Conservation (phyloP, 345 rosid genomes). For the Bruguiera gymnorhiza region DNA sequence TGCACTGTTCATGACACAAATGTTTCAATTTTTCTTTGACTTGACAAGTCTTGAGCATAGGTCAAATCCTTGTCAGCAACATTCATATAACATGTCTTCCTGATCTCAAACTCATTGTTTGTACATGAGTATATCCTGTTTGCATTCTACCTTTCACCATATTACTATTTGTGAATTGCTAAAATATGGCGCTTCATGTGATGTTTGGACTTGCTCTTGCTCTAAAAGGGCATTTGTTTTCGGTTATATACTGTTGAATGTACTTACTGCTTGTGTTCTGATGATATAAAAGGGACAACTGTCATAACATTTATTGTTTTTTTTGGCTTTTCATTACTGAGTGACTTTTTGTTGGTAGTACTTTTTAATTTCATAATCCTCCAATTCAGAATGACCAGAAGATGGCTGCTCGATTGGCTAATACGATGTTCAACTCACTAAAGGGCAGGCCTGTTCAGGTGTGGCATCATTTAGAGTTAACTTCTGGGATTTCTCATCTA, state of each 20-base stretch:
- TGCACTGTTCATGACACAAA: neutral
- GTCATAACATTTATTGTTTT: neutral
- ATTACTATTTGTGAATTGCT: neutral
- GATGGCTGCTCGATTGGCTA: conserved; percentile 70
- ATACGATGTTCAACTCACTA: conserved; percentile 71
- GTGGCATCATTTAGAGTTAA: conserved; percentile 23
- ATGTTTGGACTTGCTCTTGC: neutral
- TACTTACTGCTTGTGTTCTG: too few relatives aligned
- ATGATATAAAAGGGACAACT: neutral
- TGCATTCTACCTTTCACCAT: neutral
- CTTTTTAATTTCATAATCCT: conserved; percentile 7
- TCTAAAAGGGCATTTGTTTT: neutral
- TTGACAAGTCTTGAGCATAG: neutral
- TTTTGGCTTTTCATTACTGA: neutral
- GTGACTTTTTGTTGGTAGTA: conserved; percentile 7
- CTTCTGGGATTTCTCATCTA: conserved; percentile 5
- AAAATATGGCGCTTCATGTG: neutral
- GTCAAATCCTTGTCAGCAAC: neutral
- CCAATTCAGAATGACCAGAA: conserved; percentile 78
- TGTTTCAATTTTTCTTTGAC: neutral
- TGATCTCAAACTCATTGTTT: neutral
- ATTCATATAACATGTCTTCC: neutral
- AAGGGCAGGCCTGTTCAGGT: conserved; percentile 98
- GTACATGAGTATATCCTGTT: neutral
- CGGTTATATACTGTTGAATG: too few relatives aligned